A percentile compares a stretch with the other conserved stretches of the same genome.
Conservation (phyloP, 352 stramenopile species). For the Globisporangium alternatum region DNA sequence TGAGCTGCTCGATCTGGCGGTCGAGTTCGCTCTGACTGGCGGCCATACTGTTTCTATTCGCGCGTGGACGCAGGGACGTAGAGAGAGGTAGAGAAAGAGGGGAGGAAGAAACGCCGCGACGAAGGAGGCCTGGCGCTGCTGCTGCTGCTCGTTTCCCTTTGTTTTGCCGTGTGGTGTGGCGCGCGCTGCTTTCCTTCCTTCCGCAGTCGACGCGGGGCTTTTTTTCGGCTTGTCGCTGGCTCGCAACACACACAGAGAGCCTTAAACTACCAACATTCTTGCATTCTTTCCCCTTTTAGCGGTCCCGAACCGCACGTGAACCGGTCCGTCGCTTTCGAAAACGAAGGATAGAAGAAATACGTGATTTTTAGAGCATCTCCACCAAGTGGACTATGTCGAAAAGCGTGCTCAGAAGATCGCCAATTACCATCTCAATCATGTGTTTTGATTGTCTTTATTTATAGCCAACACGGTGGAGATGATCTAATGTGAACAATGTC, state of each 20-base stretch:
- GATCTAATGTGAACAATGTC: no score
- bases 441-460: no score
- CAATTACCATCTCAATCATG: no score
- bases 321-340: no score
- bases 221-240: neutral
- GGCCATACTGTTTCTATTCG: slow-evolving; percentile 38
- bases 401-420: no score
- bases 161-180: slow-evolving; percentile 5
- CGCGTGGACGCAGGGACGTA: neutral
- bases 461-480: no score
- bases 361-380: no score
- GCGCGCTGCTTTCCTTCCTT: neutral
- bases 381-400: no score
- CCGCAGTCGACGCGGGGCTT: neutral
- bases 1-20: slow-evolving; percentile 87
- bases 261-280: neutral
- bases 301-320: no score
- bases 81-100: neutral
- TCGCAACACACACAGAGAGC: neutral
- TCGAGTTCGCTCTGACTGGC: slow-evolving; percentile 85
- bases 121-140: neutral
- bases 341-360: no score
- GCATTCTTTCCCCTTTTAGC: no score
- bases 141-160: slow-evolving; percentile 3
- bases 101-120: neutral